These are phyloP conservation scores for Phytophthora palmivora DNA, from an alignment of 352 stramenopile genomes.

Conservation along the genomic window DNA sequence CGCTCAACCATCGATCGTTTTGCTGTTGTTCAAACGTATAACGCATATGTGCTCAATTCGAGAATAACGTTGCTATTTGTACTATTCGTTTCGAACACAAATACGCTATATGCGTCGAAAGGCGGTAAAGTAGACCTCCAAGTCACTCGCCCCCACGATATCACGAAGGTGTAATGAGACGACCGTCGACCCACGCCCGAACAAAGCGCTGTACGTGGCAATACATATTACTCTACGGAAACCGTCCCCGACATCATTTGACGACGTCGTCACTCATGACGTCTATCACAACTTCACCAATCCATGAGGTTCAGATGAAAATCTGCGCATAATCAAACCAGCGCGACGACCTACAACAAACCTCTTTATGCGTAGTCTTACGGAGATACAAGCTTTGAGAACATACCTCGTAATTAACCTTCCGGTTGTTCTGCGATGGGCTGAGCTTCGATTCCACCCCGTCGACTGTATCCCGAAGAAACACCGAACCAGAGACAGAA, in stretches of 20 bases:
- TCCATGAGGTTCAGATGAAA: not conserved
- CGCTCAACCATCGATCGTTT: too few species aligned
- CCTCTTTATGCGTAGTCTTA: constrained; percentile 1
- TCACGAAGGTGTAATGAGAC: constrained; percentile 6
- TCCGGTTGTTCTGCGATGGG: not conserved
- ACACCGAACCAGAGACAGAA: constrained; percentile 1
- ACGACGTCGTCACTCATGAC: not conserved
- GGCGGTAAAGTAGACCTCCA: too few species aligned
- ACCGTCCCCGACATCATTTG: not conserved
- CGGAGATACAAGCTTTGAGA: not conserved
- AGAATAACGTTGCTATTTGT: too few species aligned
- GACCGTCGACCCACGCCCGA: not conserved
- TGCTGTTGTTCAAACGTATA: too few species aligned
- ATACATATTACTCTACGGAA: constrained; percentile 5
- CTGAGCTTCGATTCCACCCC: not conserved
- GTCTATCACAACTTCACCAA: not conserved
- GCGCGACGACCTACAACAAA: not conserved
- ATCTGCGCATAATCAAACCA: not conserved
- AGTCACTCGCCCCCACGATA: not conserved
- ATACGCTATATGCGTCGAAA: too few species aligned
- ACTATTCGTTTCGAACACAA: too few species aligned
- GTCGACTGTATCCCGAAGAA: constrained; percentile 24
- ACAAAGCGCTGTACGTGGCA: constrained; percentile 9
- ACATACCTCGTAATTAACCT: constrained; percentile 1
- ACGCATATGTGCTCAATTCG: too few species aligned